Percentiles rank a stretch among this genome's conserved stretches.
Evolutionary conservation across 768 basidiomycete genomes (phyloP).

Genomic region (Coprinellus micaceus): DNA sequence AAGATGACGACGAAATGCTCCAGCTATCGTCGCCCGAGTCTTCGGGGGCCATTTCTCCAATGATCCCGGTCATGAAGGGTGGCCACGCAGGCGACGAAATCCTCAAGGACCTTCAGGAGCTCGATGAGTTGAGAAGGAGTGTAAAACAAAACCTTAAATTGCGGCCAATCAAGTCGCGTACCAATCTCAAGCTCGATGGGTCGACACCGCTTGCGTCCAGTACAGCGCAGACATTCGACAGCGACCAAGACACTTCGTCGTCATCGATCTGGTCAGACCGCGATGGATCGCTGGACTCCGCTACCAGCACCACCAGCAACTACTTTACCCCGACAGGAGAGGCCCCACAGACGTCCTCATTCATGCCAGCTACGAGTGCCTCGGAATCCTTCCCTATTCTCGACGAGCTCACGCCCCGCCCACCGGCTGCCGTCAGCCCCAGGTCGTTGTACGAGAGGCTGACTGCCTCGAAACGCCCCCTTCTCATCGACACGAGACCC

Average conservation of each 20-base stretch:
- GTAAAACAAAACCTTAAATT: conserved; percentile 77
- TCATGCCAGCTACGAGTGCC: conserved; percentile 8
- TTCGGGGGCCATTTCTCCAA: conserved; percentile 27
- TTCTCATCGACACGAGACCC: conserved; percentile 82
- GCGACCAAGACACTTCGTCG: not conserved
- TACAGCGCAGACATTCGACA: not conserved
- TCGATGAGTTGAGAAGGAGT: conserved; percentile 65
- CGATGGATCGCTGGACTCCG: conserved; percentile 8
- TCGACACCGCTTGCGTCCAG: not conserved
- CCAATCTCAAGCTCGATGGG: conserved; percentile 22
- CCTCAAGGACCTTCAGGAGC: conserved; percentile 59
- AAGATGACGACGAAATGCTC: conserved; percentile 36
- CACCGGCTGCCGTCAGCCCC: conserved; percentile 33
- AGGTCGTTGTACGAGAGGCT: conserved; percentile 48
- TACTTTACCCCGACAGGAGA: conserved; percentile 53
- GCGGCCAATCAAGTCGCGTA: conserved; percentile 64
- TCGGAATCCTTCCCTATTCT: conserved; percentile 1
- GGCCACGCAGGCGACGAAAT: conserved; percentile 46
- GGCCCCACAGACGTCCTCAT: conserved; percentile 13
- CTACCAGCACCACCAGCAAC: conserved; percentile 15
- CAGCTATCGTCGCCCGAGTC: conserved; percentile 39
- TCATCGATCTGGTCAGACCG: conserved; percentile 1
- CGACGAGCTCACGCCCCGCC: conserved; percentile 7
- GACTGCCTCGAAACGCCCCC: conserved; percentile 47
- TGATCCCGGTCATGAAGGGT: conserved; percentile 1